Conservation (phyloP, 805 yeast genomes). For the Schizosaccharomyces lindneri region DNA sequence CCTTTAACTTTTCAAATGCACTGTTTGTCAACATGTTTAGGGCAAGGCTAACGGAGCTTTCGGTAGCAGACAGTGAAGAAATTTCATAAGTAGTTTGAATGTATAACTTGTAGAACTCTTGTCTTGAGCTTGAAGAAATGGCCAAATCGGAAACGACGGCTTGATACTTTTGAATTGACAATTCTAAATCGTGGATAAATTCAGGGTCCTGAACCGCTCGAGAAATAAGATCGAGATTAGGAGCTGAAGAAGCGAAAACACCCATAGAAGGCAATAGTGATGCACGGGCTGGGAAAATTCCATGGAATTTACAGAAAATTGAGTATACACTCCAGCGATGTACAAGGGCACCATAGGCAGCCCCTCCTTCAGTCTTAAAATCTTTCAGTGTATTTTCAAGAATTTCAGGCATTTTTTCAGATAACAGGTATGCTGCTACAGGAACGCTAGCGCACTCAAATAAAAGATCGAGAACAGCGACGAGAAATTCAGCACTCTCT, state of each 20-base stretch:
- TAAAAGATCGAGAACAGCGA: background rate
- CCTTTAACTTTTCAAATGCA: constrained; percentile 12
- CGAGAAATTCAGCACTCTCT: background rate
- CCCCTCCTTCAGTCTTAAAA: background rate
- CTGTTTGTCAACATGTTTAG: background rate
- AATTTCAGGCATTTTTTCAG: background rate
- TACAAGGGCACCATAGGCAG: background rate
- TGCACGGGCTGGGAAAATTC: background rate
- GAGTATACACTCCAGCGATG: background rate
- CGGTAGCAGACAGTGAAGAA: background rate
- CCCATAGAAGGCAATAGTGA: background rate
- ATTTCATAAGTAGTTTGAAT: background rate
- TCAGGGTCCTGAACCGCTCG: background rate
- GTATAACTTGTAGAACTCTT: background rate
- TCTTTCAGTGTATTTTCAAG: background rate
- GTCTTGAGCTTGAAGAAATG: background rate
- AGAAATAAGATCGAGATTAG: background rate
- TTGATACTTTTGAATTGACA: background rate
- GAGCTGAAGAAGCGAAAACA: background rate
- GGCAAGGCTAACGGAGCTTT: background rate
- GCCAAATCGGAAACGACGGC: background rate
- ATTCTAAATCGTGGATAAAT: background rate
- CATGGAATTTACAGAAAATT: background rate
- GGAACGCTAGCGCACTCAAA: background rate
- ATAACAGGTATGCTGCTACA: background rate